A percentile compares a stretch with the other conserved stretches of the same genome.
These are phyloP conservation scores for Cladophialophora carrionii DNA, from an alignment of 2,329 filamentous ascomycete genomes.

Conservation along the genomic window DNA sequence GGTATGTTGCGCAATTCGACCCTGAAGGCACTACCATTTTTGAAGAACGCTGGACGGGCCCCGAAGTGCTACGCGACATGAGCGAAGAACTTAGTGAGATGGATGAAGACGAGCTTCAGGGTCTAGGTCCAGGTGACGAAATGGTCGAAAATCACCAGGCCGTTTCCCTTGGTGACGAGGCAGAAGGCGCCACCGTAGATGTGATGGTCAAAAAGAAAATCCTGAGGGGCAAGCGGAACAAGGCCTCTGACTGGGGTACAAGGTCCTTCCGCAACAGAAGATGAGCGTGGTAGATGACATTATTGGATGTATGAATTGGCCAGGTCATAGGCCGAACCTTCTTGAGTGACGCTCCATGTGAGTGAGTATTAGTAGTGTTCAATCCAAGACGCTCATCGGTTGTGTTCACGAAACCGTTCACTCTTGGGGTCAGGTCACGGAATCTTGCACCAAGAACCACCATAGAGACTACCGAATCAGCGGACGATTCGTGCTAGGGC, in stretches of 20 bases:
- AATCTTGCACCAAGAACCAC: neutral
- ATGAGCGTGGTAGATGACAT: slow-evolving; percentile 11
- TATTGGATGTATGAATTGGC: slow-evolving; percentile 3
- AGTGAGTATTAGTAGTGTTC: slow-evolving; percentile 13
- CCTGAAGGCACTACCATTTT: slow-evolving; percentile 77
- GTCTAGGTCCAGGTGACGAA: slow-evolving; percentile 60
- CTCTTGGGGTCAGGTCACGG: neutral
- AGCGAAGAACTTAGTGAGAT: slow-evolving; percentile 90
- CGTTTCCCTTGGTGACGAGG: slow-evolving; percentile 3
- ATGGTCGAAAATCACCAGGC: slow-evolving; percentile 15
- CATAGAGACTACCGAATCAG: rapidly evolving
- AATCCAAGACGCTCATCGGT: neutral
- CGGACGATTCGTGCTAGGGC: neutral
- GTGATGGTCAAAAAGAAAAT: slow-evolving; percentile 22
- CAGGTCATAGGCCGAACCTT: neutral
- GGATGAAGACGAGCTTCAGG: slow-evolving; percentile 85
- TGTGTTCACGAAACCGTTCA: neutral
- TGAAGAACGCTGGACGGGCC: slow-evolving; percentile 72
- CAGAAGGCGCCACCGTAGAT: slow-evolving; percentile 8
- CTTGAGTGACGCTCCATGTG: slow-evolving; percentile 16
- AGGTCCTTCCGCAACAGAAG: slow-evolving; percentile 28
- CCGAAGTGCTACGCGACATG: slow-evolving; percentile 71
- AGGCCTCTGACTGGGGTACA: slow-evolving; percentile 25
- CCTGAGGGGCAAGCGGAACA: slow-evolving; percentile 19
- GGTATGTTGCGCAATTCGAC: slow-evolving; percentile 83